Evolutionary conservation across 345 rosid genomes (phyloP), one percentile per base, ranked within the genome.

Genomic region (Heritiera fomes): DNA sequence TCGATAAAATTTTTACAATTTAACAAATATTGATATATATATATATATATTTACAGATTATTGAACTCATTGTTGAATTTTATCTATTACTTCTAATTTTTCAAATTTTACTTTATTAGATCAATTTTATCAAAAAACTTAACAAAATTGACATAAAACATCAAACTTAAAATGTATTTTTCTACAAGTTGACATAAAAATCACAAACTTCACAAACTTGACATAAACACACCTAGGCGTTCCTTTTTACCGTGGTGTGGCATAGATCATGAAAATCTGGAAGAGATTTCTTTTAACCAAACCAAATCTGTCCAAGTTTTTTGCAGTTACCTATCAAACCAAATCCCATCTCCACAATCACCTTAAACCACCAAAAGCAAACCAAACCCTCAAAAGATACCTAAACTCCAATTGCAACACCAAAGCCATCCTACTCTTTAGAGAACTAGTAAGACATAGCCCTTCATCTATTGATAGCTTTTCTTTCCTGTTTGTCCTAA

Each of bases 401-500:
- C 83, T 86, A 11, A 78, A 77, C 55, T 77, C 88, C 7, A 81
- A 75, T 0, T 46, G 77, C n/a, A 73, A 82, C 65, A 50, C 68
- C 62, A 77, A 83, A 58, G 84, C 78, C 58, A 62, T 86, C 0
- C 8, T 81, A 10, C 38, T 73, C 56, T 86, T 86, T 73, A 78
- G 76, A 9, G 78, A 81, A 3, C 73, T 85, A 32, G 28, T 74
- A 69, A 81, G 83, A 70, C 23, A 81, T 46, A 81, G 61, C 71
- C 71, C 82, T 18, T 18, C 76, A 23, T 86, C 77, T 13, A 47
- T 69, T 69, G 88, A 86, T 45, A 79, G 88, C 45, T 86, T 59
- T 80, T 81, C 88, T 70, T 82, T 86, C 9, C 72, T 84, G 65
- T 86, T 83, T 58, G 83, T 83, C 43, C 47, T 86, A 1, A 83